Evolutionary conservation across 345 rosid species (phyloP).

Genomic region (Eucalyptus cloeziana): DNA sequence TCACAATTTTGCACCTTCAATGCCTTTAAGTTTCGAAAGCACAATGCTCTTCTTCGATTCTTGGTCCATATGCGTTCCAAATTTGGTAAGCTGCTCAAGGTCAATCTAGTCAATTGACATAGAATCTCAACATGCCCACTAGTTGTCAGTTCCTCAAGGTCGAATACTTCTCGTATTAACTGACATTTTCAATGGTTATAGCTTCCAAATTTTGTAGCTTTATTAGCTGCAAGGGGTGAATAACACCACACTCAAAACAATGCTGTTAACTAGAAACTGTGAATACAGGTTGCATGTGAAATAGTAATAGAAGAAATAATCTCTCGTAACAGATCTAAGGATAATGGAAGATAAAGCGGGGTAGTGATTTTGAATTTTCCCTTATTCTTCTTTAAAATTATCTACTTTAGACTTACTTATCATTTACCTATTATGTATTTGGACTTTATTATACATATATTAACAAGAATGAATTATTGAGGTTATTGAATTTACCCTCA

Average conservation of each 20-base stretch:
- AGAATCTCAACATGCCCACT: neutral
- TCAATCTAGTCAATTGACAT: neutral
- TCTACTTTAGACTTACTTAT: neutral
- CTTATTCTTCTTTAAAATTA: no score
- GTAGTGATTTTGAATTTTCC: neutral
- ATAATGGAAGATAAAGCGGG: neutral
- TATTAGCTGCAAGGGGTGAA: neutral
- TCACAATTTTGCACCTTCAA: neutral
- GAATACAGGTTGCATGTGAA: neutral
- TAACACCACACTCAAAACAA: neutral
- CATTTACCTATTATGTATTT: neutral
- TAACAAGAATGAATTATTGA: no score
- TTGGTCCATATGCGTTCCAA: neutral
- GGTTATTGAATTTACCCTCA: no score
- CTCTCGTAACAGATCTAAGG: neutral
- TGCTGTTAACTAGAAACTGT: no score
- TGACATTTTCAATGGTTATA: neutral
- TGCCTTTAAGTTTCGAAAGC: neutral
- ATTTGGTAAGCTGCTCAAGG: neutral
- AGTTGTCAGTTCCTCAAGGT: neutral
- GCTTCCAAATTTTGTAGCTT: neutral
- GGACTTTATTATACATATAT: no score
- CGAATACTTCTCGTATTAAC: neutral
- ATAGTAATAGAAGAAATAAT: no score
- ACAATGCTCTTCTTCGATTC: neutral